These are phyloP conservation scores for Meyerozyma sp. DNA, from an alignment of 1,139 yeast species.

Conservation along the genomic window DNA sequence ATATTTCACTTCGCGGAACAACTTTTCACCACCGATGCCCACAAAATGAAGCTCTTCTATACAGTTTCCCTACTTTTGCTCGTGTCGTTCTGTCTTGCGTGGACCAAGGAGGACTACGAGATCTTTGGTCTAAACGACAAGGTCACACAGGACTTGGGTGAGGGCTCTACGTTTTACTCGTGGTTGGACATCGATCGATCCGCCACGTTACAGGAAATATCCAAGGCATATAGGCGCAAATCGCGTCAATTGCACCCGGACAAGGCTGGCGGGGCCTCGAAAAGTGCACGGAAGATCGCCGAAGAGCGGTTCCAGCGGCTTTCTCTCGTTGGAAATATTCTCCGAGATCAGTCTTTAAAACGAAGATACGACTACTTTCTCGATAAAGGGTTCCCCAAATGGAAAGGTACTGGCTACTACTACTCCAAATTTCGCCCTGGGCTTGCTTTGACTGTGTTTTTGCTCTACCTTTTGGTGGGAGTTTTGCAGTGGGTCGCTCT, in stretches of 20 bases:
- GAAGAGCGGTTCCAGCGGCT: constrained; percentile 67
- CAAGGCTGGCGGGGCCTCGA: constrained; percentile 44
- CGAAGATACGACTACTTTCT: constrained; percentile 83
- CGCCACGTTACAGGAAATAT: constrained; percentile 58
- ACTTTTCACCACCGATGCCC: constrained; percentile 1
- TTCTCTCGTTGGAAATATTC: constrained; percentile 67
- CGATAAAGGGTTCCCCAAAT: constrained; percentile 80
- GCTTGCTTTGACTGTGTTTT: constrained; percentile 43
- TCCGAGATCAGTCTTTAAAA: constrained; percentile 55
- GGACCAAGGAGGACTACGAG: constrained; percentile 66
- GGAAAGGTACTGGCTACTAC: constrained; percentile 52
- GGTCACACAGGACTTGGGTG: constrained; percentile 58
- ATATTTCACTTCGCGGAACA: too few species aligned
- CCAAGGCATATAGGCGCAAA: constrained; percentile 67
- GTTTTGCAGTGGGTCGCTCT: constrained; percentile 56
- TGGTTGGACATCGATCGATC: constrained; percentile 51
- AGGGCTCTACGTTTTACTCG: constrained; percentile 60
- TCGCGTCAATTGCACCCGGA: constrained; percentile 83
- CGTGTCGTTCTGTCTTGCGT: constrained; percentile 8
- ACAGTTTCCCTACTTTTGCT: neutral
- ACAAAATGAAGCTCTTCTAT: constrained; percentile 3
- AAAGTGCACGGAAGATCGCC: constrained; percentile 38
- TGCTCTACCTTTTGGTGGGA: constrained; percentile 47
- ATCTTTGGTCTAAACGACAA: constrained; percentile 72
- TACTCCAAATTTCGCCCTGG: constrained; percentile 60